Evolutionary conservation across 129 eudicot species (phyloP), one percentile per base, ranked within the genome.

Genomic region (Flaveria bidentis): DNA sequence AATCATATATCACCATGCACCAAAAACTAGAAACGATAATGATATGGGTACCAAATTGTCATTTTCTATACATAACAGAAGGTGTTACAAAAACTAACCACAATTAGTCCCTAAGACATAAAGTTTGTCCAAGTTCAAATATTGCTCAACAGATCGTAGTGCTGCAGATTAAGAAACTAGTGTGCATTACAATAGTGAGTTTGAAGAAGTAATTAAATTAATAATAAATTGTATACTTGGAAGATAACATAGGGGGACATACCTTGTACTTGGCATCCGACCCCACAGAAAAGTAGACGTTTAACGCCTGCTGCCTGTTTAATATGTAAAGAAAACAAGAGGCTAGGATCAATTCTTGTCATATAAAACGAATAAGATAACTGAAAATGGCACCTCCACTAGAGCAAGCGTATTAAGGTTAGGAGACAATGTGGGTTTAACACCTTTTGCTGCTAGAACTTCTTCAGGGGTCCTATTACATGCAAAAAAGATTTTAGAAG

Each of bases 221-320:
- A 71, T 15, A 17, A 36, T 1, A 52, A 30, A 9, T 1, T 50
- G 72, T 2, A 60, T 9, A 23, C 28, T 53, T 26, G 80, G 42
- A 36, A 50, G 33, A 69, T 10, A 42, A 68, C 41, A 78, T 47
- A 53, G 22, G 25, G 56, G 51, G 10, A 15, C 33, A 72, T 75
- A 94, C 98, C 98, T 91, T 94, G 98, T 74, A 94, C 98, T 86
- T 94, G 98, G 86, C 98, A 94, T 58, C 98, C 98, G 50, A 94
- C 98, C 76, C 98, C 98, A 78, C 98, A 91, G 74, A 94, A 94
- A 42, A 94, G 97, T 58, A 94, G 91, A 73, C 97, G 93, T 62
- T 94, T 94, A 46, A 94, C 98, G 46, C 96, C 97, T 61, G 98
- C 96, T 62, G 98, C 97, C 98, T 93, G 87, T 79, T 49, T 42